Evolutionary conservation across 495 filamentous ascomycete species (phyloP).

Genomic region (Emericellopsis terricola): DNA sequence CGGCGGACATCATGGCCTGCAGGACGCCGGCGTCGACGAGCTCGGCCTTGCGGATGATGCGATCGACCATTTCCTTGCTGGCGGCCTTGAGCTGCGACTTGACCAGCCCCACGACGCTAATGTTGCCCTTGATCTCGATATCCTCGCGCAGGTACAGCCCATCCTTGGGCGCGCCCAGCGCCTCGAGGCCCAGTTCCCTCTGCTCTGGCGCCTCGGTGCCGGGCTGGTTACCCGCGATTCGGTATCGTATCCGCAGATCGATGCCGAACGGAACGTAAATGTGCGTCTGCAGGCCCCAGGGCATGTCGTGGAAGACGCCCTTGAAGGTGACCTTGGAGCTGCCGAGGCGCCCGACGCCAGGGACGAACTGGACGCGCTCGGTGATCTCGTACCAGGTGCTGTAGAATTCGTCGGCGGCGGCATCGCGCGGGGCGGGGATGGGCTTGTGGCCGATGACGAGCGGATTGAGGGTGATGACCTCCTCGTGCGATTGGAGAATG

Average conservation of each 20-base stretch:
- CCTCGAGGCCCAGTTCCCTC: conserved; percentile 35
- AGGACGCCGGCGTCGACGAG: conserved; percentile 28
- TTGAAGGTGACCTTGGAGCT: conserved; percentile 52
- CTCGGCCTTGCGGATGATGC: conserved; percentile 50
- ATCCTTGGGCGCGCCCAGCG: conserved; percentile 32
- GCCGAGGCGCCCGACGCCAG: conserved; percentile 38
- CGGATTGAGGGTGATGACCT: conserved; percentile 62
- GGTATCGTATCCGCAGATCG: conserved; percentile 31
- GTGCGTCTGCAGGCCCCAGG: conserved; percentile 55
- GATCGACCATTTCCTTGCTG: conserved; percentile 42
- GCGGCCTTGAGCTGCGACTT: conserved; percentile 51
- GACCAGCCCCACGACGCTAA: conserved; percentile 47
- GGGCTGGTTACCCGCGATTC: conserved; percentile 40
- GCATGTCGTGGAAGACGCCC: conserved; percentile 55
- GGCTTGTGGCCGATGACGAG: conserved; percentile 48
- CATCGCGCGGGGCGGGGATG: conserved; percentile 43
- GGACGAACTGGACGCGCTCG: conserved; percentile 49
- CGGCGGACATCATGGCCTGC: conserved; percentile 32
- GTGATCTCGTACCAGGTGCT: conserved; percentile 50
- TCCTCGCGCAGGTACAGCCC: conserved; percentile 64
- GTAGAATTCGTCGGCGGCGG: conserved; percentile 49
- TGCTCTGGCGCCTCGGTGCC: conserved; percentile 39
- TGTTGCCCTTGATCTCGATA: conserved; percentile 54
- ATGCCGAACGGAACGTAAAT: conserved; percentile 45
- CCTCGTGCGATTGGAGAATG: conserved; percentile 34